Conservation (phyloP, 768 basidiomycete species). For the Fibroporia radiculosa region DNA sequence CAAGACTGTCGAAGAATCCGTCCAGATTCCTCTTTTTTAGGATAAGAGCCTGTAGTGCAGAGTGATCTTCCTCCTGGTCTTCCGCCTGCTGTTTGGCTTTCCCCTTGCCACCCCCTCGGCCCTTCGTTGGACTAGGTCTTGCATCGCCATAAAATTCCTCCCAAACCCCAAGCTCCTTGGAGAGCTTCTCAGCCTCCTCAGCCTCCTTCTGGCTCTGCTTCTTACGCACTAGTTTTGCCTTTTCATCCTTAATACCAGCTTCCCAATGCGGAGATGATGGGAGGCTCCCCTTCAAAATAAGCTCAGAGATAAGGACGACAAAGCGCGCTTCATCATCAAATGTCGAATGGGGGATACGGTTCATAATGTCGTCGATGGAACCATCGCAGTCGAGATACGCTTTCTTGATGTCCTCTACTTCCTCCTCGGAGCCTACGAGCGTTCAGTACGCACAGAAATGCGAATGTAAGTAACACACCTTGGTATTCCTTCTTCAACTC, state of each 20-base stretch:
- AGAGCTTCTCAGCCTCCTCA: constrained; percentile 73
- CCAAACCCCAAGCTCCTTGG: constrained; percentile 88
- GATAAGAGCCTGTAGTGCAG: constrained; percentile 75
- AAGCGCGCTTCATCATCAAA: constrained; percentile 83
- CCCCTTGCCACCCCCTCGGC: constrained; percentile 38
- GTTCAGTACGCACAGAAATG: neutral
- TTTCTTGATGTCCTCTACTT: constrained; percentile 65
- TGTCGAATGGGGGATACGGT: constrained; percentile 78
- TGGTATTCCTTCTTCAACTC: constrained; percentile 95
- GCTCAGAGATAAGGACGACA: constrained; percentile 53
- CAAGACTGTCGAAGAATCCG: constrained; percentile 67
- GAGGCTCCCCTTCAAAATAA: constrained; percentile 59
- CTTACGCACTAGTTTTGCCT: constrained; percentile 63
- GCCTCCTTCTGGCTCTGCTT: constrained; percentile 77
- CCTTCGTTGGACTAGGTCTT: constrained; percentile 52
- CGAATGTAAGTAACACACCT: constrained; percentile 40
- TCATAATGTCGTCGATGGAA: constrained; percentile 75
- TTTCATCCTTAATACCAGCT: constrained; percentile 68
- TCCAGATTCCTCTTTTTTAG: constrained; percentile 65
- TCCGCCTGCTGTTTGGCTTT: constrained; percentile 31
- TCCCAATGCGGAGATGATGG: constrained; percentile 55
- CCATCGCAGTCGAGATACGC: constrained; percentile 73
- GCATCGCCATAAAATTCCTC: constrained; percentile 86
- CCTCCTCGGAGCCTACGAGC: constrained; percentile 71
- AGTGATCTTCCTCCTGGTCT: constrained; percentile 52